Evolutionary conservation across 1,284 basidiomycete species (phyloP), one percentile per base, ranked within the genome.

Genomic region (Austropuccinia psidii): DNA sequence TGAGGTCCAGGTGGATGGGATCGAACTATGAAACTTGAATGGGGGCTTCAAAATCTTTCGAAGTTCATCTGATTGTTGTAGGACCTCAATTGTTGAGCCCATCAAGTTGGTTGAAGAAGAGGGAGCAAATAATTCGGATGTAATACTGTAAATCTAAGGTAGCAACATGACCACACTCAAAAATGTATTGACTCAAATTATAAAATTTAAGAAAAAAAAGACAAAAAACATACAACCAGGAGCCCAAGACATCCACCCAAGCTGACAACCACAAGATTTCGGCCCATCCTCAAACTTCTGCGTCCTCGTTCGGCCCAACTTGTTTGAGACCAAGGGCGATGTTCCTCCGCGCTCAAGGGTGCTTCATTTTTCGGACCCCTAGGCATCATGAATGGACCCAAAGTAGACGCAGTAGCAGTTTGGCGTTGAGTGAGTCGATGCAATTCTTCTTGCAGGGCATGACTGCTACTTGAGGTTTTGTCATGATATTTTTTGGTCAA

Each of bases 101-200:
- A 58, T 69, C 33, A 69, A 37, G 41, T 69, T 69, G 31, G 67
- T 69, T 0, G 27, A 21, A 2, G 67, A 69, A 8, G 67, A 69
- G 43, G 67, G 67, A 24, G 67, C 67, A 27, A 69, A 69, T 37
- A 69, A 24, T 60, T 69, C 67, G 15, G 67, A 69, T 49, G 54
- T 58, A 39, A 69, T 69, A 33, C 67, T 69, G 27, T 69, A 69
- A 50, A 69, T 60, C 67, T 69, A 21, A 27, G n/a, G n/a, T n/a
- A n/a, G n/a, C n/a, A n/a, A n/a, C n/a, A n/a, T n/a, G n/a, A n/a
- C n/a, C n/a, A n/a, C n/a, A n/a, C n/a, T n/a, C n/a, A n/a, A n/a
- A n/a, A n/a, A n/a, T n/a, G n/a, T n/a, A n/a, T n/a, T n/a, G n/a
- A n/a, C n/a, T n/a, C n/a, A n/a, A n/a, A n/a, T n/a, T n/a, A n/a